phyloP scores from a whole-genome alignment of 1,284 basidiomycete genomes.

The Testicularia cyperi region DNA sequence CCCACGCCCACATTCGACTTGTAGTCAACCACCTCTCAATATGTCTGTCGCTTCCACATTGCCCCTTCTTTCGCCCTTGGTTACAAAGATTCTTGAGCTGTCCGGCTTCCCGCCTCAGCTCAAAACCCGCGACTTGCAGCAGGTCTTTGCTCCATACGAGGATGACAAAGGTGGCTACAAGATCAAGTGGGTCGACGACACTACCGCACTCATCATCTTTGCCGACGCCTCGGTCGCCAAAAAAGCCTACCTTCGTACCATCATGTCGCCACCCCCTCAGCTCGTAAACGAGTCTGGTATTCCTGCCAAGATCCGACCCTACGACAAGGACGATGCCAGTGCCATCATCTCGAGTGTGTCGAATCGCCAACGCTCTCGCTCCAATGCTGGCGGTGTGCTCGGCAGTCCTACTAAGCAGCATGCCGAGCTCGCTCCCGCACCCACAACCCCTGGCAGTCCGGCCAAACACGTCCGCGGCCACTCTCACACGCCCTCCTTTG shows the following conservation, averaged over 20 bases:
- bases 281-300: slow-evolving; percentile 62
- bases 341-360: slow-evolving; percentile 85
- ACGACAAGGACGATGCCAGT: slow-evolving; percentile 90
- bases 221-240: slow-evolving; percentile 71
- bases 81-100: slow-evolving; percentile 89
- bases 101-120: slow-evolving; percentile 89
- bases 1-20: not conserved
- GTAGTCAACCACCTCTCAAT: too few species aligned
- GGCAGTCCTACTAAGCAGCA: slow-evolving; percentile 31
- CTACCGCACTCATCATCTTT: slow-evolving; percentile 91
- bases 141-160: slow-evolving; percentile 87
- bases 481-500: slow-evolving; percentile 27
- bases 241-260: slow-evolving; percentile 85
- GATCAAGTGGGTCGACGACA: slow-evolving; percentile 99
- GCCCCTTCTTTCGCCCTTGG: slow-evolving; percentile 72
- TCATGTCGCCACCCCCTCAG: slow-evolving; percentile 68
- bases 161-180: slow-evolving; percentile 84
- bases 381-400: slow-evolving; percentile 34
- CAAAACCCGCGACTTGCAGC: slow-evolving; percentile 94
- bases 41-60: slow-evolving; percentile 34
- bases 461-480: slow-evolving; percentile 17
- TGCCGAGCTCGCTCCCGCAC: slow-evolving; percentile 12
- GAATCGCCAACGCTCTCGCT: slow-evolving; percentile 60
- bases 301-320: slow-evolving; percentile 71
- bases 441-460: slow-evolving; percentile 12